Evolutionary conservation across 148 eudicot genomes (phyloP).

Genomic region (Vaccinium darrowii): DNA sequence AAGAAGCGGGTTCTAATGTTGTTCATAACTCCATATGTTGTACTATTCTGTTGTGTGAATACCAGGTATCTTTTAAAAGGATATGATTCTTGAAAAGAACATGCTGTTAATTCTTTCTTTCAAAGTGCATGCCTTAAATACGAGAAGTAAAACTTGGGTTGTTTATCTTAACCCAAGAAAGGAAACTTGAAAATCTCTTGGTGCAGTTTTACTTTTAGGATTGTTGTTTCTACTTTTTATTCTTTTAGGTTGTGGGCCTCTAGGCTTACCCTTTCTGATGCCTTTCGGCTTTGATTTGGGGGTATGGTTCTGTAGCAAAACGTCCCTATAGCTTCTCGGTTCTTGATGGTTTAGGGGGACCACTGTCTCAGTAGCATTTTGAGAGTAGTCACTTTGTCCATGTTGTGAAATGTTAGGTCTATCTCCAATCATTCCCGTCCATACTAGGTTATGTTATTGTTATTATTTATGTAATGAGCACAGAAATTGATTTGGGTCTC

Average conservation of each 20-base stretch:
- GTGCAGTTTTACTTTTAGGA: constrained; percentile 6
- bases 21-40: constrained; percentile 19
- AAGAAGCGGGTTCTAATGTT: not conserved
- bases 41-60: constrained; percentile 32
- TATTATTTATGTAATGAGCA: too few relatives aligned
- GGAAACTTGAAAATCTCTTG: constrained; percentile 10
- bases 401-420: too few relatives aligned
- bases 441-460: too few relatives aligned
- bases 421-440: too few relatives aligned
- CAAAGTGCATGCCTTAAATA: constrained; percentile 24
- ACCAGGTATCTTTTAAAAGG: constrained; percentile 30
- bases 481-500: too few relatives aligned
- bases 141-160: constrained; percentile 25
- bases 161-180: constrained; percentile 24
- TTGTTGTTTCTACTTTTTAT: not conserved
- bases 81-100: constrained; percentile 17
- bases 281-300: too few relatives aligned
- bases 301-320: too few relatives aligned
- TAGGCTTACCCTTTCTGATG: too few relatives aligned
- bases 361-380: too few relatives aligned
- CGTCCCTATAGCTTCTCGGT: too few relatives aligned
- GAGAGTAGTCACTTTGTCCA: too few relatives aligned
- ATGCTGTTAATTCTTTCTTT: constrained; percentile 22
- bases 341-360: too few relatives aligned
- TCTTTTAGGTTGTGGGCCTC: not conserved